phyloP scores from a whole-genome alignment of 768 basidiomycete species.

The Scleroderma citrinum region DNA sequence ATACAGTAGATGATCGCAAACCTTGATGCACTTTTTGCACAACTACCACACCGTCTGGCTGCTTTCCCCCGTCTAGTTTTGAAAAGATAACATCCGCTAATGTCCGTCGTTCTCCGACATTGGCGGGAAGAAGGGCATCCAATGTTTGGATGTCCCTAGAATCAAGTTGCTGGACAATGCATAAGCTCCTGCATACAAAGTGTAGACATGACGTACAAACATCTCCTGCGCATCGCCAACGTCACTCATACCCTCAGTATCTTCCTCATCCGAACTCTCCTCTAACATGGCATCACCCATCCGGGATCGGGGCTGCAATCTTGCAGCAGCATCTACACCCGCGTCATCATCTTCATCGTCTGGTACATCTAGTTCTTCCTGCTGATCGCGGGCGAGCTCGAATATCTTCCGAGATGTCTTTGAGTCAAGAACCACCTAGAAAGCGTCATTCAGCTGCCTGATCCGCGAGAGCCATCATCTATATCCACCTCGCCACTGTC shows the following conservation, averaged over 20 bases:
- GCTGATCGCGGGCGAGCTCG: constrained; percentile 88
- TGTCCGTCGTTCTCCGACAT: constrained; percentile 72
- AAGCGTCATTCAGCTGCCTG: not conserved
- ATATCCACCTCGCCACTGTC: constrained; percentile 53
- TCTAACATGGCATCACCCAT: constrained; percentile 50
- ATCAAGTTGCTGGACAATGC: constrained; percentile 71
- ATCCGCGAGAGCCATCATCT: constrained; percentile 5
- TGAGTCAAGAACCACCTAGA: constrained; percentile 66
- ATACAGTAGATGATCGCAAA: constrained; percentile 13
- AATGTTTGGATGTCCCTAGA: constrained; percentile 82
- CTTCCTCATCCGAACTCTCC: constrained; percentile 40
- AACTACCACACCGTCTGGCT: constrained; percentile 45
- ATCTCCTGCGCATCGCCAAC: constrained; percentile 54
- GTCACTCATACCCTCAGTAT: constrained; percentile 31
- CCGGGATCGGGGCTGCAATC: constrained; percentile 19
- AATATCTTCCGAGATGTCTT: constrained; percentile 85
- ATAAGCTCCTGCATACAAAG: constrained; percentile 3
- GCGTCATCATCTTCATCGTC: constrained; percentile 43
- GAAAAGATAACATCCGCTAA: constrained; percentile 96
- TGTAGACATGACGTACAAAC: constrained; percentile 40
- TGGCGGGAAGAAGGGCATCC: constrained; percentile 73
- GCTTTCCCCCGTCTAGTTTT: constrained; percentile 67
- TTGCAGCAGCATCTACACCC: constrained; percentile 22
- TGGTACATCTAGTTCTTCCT: constrained; percentile 73
- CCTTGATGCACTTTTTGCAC: constrained; percentile 61